Base-by-base conservation (phyloP, 106 monocot genomes). In the Platanthera zijinensis region DNA sequence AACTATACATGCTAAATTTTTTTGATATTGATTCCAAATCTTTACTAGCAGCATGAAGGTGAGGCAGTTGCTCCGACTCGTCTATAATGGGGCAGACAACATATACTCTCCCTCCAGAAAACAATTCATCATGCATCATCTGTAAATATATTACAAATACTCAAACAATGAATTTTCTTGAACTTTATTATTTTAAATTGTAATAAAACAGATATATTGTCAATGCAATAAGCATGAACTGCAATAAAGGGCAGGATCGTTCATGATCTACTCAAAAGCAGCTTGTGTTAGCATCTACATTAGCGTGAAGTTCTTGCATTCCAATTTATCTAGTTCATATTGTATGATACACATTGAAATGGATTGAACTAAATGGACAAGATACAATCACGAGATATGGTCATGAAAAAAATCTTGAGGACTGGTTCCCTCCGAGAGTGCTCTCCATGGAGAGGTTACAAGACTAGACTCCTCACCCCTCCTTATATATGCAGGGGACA, bases 61-160 rank as follows among this genome's bases (percentile, higher is more conserved):
- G 89, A 2, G 99, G 99, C 67, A 99, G 57, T 51, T 94, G 91
- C 49, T 92, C 94, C 8, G 99, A 99, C 84, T 99, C 90, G 45
- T 88, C 81, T 19, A 99, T 99, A 28, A 94, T 74, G 74, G 99
- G 99, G 71, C 92, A 99, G 3, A 99, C 99, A 63, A 99, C 86
- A 80, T 94, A 99, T 8, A 99, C 73, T 69, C 88, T 99, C 59
- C 99, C 99, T 50, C 86, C 92, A 57, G 71, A 62, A 4, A 74
- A 30, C 22, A 99, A 80, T 69, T 99, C 99, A 78, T 99, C 90
- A 59, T 25, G 51, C 86, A 99, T 99, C 92, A 94, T 99, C 99
- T 99, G 84, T 80, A 86, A 75, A 25, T 30, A 77, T 1, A 75
- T 63, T 51, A 12, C 30, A 78, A 47, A 69, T 25, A 4, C 18